Evolutionary conservation across 1,284 basidiomycete genomes (phyloP), one percentile per base, ranked within the genome.

Genomic region (Sporisorium iseilematis-ciliati): DNA sequence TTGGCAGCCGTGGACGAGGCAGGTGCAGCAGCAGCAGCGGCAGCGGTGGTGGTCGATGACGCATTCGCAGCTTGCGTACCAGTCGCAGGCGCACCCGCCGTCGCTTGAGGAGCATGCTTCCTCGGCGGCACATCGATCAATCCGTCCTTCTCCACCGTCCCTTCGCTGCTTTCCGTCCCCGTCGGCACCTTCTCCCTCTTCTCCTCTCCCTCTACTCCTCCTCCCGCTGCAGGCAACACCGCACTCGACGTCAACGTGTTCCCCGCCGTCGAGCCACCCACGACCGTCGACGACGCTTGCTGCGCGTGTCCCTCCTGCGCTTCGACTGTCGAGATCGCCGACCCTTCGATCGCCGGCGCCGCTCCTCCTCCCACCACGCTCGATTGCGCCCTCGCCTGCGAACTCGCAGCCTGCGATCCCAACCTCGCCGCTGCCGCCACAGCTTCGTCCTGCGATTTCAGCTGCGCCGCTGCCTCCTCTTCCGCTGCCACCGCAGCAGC

Each of bases 121-220:
- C 61, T 41, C 14, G 64, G 57, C 33, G 67, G 60, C 14, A 67
- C 68, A 31, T 66, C 52, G 29, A 67, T 68, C 48, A 67, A 49
- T 1, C 57, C 73, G 29, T 71, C 57, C 57, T 71, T 75, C 45
- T 75, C 73, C 2, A 66, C 63, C 1, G 75, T 68, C 2, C 53
- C 65, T 21, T 75, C 57, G 38, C 71, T 69, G 58, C 65, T 69
- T 43, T 65, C 65, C 2, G 62, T 61, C 2, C 49, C 40, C 8
- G 60, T 63, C 3, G 60, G 53, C 4, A 42, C 7, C 25, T 26
- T 21, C 20, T 21, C n/a, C 20, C 29, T 56, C 16, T 52, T 33
- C 7, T 55, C 26, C 4, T 50, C 14, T 5, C 40, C 50, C 23
- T 33, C 54, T 8, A 21, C 35, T 20, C 52, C 41, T 4, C 21